Percentiles rank a stretch among this genome's conserved stretches.
Conservation (phyloP, 2,329 filamentous ascomycete genomes). For the Truncatella angustata region DNA sequence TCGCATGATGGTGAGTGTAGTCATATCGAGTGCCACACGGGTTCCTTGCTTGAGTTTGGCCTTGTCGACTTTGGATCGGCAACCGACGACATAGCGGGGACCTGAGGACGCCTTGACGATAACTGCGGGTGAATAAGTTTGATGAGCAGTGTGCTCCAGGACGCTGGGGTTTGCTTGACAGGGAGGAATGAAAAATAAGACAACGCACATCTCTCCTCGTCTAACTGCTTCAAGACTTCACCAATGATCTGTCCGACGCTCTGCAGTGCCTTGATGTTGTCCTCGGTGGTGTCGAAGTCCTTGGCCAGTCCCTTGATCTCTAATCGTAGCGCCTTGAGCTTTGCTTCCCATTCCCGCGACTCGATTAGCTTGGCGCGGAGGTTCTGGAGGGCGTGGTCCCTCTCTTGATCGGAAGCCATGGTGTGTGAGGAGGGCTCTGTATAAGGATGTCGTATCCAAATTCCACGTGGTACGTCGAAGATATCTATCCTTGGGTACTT, state of each 20-base stretch:
- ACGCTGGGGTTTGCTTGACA: too few species aligned
- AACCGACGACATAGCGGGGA: conserved; percentile 96
- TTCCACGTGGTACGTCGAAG: too few species aligned
- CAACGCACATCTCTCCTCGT: conserved; percentile 92
- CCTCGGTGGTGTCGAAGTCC: conserved; percentile 95
- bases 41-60: conserved; percentile 96
- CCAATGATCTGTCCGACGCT: conserved; percentile 99
- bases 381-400: conserved; percentile 69
- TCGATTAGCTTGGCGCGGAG: conserved; percentile 85
- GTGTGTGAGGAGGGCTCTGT: background rate
- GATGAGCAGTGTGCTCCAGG: background rate
- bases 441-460: background rate
- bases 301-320: conserved; percentile 95
- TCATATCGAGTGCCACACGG: conserved; percentile 97
- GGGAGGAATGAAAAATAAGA: background rate
- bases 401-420: conserved; percentile 57
- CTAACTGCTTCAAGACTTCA: conserved; percentile 96
- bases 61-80: conserved; percentile 97
- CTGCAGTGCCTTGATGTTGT: conserved; percentile 99
- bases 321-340: conserved; percentile 88
- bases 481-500: too few species aligned
- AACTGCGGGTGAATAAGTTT: conserved; percentile 54
- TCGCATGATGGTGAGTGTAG: conserved; percentile 98
- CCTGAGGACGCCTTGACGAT: conserved; percentile 98
- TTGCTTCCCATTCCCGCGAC: conserved; percentile 97